phyloP scores from a whole-genome alignment of 306 rosid species.

The Hippophae gyantsensis region DNA sequence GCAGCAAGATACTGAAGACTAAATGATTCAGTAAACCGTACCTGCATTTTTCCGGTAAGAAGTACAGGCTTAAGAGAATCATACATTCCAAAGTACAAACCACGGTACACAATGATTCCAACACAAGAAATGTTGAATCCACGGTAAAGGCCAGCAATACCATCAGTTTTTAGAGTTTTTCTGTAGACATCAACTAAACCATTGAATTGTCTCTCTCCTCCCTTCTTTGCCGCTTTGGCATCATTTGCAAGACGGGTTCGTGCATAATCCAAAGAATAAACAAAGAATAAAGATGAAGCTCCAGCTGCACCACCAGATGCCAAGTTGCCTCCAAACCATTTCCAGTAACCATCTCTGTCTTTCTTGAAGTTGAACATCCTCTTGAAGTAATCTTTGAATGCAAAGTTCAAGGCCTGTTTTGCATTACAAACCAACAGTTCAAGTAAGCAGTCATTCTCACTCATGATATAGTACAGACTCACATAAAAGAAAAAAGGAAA shows the following conservation, averaged over 20 bases:
- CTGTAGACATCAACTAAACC: slow-evolving; percentile 68
- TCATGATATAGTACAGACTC: too few relatives aligned
- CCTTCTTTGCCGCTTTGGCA: slow-evolving; percentile 53
- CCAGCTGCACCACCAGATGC: slow-evolving; percentile 87
- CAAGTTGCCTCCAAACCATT: slow-evolving; percentile 66
- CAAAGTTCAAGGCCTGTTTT: too few relatives aligned
- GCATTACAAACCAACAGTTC: too few relatives aligned
- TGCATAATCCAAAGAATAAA: slow-evolving; percentile 73
- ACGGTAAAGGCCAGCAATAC: slow-evolving; percentile 73
- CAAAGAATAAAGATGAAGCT: slow-evolving; percentile 54
- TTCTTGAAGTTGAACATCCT: too few relatives aligned
- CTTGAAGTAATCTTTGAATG: too few relatives aligned
- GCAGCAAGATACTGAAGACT: not conserved
- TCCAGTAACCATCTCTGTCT: slow-evolving; percentile 76
- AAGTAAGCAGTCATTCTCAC: too few relatives aligned
- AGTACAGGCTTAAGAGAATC: slow-evolving; percentile 72
- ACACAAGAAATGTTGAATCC: slow-evolving; percentile 67
- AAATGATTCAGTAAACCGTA: slow-evolving; percentile 1
- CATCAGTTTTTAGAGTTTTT: slow-evolving; percentile 63
- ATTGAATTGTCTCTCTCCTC: slow-evolving; percentile 75
- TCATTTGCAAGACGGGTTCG: slow-evolving; percentile 71
- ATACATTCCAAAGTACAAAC: slow-evolving; percentile 73
- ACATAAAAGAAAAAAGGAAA: too few relatives aligned
- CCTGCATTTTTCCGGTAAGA: slow-evolving; percentile 56
- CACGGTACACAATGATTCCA: slow-evolving; percentile 73